Percentiles rank a stretch among this genome's conserved stretches.
phyloP scores from a whole-genome alignment of 441 rosid species.

The Bruguiera hainesii region DNA sequence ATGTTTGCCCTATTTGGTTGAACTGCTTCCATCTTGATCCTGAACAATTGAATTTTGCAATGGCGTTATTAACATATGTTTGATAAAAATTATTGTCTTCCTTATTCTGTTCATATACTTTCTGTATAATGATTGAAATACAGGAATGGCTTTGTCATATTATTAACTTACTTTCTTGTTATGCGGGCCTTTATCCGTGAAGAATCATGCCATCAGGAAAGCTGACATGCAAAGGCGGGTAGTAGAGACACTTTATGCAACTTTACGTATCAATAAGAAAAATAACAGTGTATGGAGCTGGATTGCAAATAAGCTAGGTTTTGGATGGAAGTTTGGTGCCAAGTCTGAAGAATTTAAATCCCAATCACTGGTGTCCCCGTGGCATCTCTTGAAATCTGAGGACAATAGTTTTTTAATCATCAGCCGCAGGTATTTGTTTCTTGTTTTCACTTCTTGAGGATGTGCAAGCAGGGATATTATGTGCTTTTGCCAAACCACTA shows the following conservation, averaged over 20 bases:
- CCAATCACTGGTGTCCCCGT: slow-evolving; percentile 56
- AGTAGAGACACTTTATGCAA: slow-evolving; percentile 84
- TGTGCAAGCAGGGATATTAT: background rate
- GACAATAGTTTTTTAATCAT: slow-evolving; percentile 49
- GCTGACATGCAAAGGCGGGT: slow-evolving; percentile 78
- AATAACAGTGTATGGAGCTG: slow-evolving; percentile 57
- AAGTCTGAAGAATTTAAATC: slow-evolving; percentile 49
- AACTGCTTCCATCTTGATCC: background rate
- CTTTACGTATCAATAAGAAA: slow-evolving; percentile 38
- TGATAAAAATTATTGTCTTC: background rate
- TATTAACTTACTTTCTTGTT: slow-evolving; percentile 5
- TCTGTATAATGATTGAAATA: background rate
- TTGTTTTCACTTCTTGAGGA: slow-evolving; percentile 6
- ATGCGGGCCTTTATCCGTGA: slow-evolving; percentile 21
- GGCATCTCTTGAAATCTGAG: slow-evolving; percentile 73
- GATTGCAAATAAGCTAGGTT: slow-evolving; percentile 59
- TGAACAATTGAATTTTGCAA: background rate
- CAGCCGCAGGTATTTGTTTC: slow-evolving; percentile 50
- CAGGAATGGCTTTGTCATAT: no score
- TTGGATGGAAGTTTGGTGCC: slow-evolving; percentile 38
- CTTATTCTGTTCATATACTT: background rate
- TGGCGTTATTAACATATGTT: background rate
- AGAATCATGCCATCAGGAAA: slow-evolving; percentile 96
- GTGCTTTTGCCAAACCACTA: background rate
- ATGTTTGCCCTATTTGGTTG: background rate